phyloP scores from a whole-genome alignment of 1,139 yeast species.

The Hansenula anomala region DNA sequence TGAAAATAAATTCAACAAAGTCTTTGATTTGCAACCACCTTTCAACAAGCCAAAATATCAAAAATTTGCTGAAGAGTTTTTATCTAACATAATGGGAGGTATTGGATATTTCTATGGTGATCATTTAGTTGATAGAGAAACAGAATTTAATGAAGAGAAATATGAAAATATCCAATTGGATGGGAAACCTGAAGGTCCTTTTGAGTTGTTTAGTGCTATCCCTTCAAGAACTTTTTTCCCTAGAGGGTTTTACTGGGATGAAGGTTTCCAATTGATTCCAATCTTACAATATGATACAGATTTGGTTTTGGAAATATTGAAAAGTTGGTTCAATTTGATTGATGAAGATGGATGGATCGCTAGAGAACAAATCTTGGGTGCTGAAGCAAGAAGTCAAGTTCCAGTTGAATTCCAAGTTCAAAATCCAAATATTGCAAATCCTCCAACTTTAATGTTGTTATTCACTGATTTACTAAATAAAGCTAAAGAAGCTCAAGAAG shows the following conservation, averaged over 20 bases:
- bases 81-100: constrained; percentile 87
- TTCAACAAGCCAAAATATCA: constrained; percentile 42
- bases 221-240: constrained; percentile 96
- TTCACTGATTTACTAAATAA: constrained; percentile 63
- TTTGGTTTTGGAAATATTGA: constrained; percentile 70
- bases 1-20: constrained; percentile 48
- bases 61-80: constrained; percentile 67
- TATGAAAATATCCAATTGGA: constrained; percentile 50
- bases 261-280: constrained; percentile 90
- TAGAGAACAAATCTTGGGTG: constrained; percentile 89
- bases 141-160: constrained; percentile 61
- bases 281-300: constrained; percentile 81
- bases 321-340: constrained; percentile 83
- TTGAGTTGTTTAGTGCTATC: constrained; percentile 72
- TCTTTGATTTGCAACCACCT: constrained; percentile 55
- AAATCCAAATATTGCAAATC: constrained; percentile 89
- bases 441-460: constrained; percentile 87
- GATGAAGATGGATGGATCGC: constrained; percentile 99
- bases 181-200: constrained; percentile 57
- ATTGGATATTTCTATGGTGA: constrained; percentile 88
- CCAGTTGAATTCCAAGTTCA: constrained; percentile 85
- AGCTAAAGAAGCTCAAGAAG: constrained; percentile 26
- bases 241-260: constrained; percentile 98
- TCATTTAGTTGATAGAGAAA: constrained; percentile 72
- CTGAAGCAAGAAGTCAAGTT: constrained; percentile 84